Conservation (phyloP, 176 grass and related monocot genomes). For the Alopecurus myosuroides region DNA sequence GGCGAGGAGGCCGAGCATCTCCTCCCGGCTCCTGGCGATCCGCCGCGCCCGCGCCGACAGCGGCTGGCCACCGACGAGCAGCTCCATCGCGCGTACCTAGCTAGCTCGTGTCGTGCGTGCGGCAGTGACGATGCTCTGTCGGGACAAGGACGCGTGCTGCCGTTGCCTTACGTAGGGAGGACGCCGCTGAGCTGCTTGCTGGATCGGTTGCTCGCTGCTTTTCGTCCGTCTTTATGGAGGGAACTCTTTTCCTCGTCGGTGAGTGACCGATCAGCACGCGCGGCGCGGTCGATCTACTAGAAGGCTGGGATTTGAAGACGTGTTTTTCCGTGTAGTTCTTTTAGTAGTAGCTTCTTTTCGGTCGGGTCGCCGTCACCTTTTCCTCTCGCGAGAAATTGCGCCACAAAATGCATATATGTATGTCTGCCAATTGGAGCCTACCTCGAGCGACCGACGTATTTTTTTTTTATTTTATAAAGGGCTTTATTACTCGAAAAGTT, state of each 20-base stretch:
- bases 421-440: not conserved
- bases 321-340: not conserved
- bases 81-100: not conserved
- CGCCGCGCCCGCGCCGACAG: constrained; percentile 23
- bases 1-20: constrained; percentile 48
- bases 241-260: too few species aligned
- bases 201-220: not conserved
- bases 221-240: not conserved
- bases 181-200: not conserved
- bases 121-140: not conserved
- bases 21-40: constrained; percentile 36
- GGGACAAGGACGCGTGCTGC: not conserved
- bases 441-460: not conserved
- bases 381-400: not conserved
- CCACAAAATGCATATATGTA: not conserved
- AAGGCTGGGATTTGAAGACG: not conserved
- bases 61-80: not conserved
- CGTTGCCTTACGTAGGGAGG: not conserved
- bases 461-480: too few species aligned
- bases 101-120: not conserved
- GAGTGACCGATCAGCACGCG: not conserved
- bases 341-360: not conserved
- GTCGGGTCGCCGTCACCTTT: not conserved
- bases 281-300: not conserved
- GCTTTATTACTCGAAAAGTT: too few species aligned